Evolutionary conservation across 352 stramenopile genomes (phyloP).

Genomic region (Ophiocytium majus): DNA sequence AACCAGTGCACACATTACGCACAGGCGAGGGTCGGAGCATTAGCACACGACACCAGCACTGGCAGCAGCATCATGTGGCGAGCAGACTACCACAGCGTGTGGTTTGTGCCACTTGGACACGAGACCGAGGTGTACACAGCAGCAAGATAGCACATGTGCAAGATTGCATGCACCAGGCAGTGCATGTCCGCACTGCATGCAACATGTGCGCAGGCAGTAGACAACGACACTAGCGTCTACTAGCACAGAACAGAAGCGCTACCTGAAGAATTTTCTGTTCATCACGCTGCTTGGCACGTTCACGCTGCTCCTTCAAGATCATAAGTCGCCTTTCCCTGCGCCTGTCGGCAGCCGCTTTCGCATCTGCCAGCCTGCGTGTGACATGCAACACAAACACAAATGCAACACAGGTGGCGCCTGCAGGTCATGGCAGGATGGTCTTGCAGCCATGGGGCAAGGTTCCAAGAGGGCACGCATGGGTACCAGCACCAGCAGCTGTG

Average conservation of each 20-base stretch:
- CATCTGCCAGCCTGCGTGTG: not conserved
- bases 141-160: not conserved
- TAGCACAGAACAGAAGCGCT: not conserved
- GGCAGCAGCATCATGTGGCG: not conserved
- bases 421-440: not conserved
- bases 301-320: not conserved
- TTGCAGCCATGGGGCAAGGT: not conserved
- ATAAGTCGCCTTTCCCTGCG: not conserved
- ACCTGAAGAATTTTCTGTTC: constrained; percentile 19
- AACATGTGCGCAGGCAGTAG: not conserved
- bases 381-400: not conserved
- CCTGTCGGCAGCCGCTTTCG: not conserved
- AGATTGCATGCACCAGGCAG: not conserved
- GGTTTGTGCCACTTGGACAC: no score
- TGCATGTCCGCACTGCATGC: not conserved
- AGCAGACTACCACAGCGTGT: no score
- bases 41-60: not conserved
- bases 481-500: no score
- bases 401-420: not conserved
- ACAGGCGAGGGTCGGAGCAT: not conserved
- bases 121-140: not conserved
- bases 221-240: not conserved
- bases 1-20: not conserved
- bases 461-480: no score
- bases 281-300: not conserved